These are phyloP conservation scores for Ploettnerulaceae sp. DNA, from an alignment of 2,329 filamentous ascomycete genomes.

Conservation along the genomic window DNA sequence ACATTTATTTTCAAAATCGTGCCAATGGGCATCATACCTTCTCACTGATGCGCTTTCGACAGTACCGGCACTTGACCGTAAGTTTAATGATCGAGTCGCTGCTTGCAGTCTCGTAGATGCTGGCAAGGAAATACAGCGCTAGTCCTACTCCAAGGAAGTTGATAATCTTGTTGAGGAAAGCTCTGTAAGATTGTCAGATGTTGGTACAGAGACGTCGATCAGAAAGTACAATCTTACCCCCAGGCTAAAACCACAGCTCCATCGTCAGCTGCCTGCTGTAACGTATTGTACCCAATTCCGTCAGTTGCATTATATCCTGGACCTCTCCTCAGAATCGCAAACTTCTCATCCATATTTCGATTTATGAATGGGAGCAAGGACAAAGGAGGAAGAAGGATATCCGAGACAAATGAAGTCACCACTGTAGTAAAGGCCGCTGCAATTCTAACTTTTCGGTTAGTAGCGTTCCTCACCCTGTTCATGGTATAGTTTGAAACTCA, in stretches of 20 bases:
- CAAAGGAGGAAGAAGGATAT: constrained; percentile 64
- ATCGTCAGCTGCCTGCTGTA: constrained; percentile 63
- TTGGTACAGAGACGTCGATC: neutral
- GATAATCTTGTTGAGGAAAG: constrained; percentile 59
- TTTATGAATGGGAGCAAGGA: constrained; percentile 65
- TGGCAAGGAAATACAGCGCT: constrained; percentile 59
- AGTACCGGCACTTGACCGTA: constrained; percentile 64
- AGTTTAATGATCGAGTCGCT: constrained; percentile 67
- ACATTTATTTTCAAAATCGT: no score
- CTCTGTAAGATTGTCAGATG: constrained; percentile 33
- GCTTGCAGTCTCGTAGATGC: constrained; percentile 53
- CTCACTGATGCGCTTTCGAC: constrained; percentile 56
- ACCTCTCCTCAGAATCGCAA: constrained; percentile 58
- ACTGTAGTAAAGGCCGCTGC: constrained; percentile 67
- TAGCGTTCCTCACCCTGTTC: neutral
- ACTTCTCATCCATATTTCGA: constrained; percentile 70
- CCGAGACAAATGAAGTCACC: constrained; percentile 66
- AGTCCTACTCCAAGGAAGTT: constrained; percentile 63
- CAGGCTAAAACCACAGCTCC: constrained; percentile 70
- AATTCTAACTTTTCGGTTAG: constrained; percentile 42
- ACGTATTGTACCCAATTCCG: constrained; percentile 60
- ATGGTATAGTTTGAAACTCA: constrained; percentile 35
- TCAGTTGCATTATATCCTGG: constrained; percentile 43
- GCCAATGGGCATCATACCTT: constrained; percentile 43
- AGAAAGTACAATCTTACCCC: constrained; percentile 46